phyloP scores from a whole-genome alignment of 257 asterid genomes.

The Fraxinus americana region DNA sequence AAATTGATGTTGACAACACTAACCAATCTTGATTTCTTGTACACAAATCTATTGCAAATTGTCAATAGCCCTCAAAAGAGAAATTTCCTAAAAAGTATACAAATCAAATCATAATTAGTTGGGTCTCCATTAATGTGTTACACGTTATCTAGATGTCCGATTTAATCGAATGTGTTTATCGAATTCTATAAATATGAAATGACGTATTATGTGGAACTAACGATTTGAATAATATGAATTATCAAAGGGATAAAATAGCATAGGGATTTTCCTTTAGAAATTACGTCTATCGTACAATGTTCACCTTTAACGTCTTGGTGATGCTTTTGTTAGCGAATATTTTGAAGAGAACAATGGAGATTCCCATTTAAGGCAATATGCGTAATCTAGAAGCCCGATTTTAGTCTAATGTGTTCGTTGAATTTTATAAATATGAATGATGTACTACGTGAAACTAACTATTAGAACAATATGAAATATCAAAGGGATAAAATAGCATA shows the following conservation, averaged over 20 bases:
- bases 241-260: background rate
- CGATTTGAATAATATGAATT: slow-evolving; percentile 9
- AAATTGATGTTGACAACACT: slow-evolving; percentile 27
- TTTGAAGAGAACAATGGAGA: background rate
- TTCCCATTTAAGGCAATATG: background rate
- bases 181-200: slow-evolving; percentile 1
- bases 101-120: slow-evolving; percentile 7
- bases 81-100: background rate
- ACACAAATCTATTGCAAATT: background rate
- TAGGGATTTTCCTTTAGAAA: background rate
- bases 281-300: background rate
- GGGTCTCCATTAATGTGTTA: background rate
- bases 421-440: slow-evolving; percentile 1
- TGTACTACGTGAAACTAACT: slow-evolving; percentile 24
- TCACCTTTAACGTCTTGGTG: background rate
- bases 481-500: background rate
- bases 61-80: background rate
- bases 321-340: background rate
- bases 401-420: background rate
- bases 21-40: background rate
- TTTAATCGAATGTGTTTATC: background rate
- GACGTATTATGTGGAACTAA: slow-evolving; percentile 23
- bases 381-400: slow-evolving; percentile 21
- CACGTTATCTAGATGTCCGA: slow-evolving; percentile 23
- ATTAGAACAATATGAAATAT: slow-evolving; percentile 1